Evolutionary conservation across 345 rosid genomes (phyloP), one percentile per base, ranked within the genome.

Genomic region (Syzygium aromaticum): DNA sequence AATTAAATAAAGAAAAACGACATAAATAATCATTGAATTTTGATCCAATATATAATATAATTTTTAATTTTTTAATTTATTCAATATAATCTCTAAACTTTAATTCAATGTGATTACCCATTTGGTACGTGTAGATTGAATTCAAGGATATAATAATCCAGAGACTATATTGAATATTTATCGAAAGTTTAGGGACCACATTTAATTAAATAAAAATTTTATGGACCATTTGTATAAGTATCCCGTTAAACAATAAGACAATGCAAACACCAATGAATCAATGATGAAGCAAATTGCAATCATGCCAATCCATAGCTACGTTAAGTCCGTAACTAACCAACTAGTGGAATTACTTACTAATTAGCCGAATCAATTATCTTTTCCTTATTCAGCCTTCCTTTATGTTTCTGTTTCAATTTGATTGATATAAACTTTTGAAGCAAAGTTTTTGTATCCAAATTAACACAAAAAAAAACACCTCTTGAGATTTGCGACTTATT

Each of bases 51-150:
- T 51, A 8, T 1, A 25, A 57, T 57, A 5, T 57, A 0, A 25
- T 57, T 0, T 25, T 57, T 57, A 57, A 25, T 0, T 11, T 25
- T 25, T 57, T 57, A 4, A 57, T 57, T 57, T 57, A 3, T 57
- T 25, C 25, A 10, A 57, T 57, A 0, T 11, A 3, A 4, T 57
- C 0, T 0, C 2, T 57, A 0, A 57, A 57, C 1, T 57, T 57
- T 57, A 57, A 4, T 57, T 57, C 3, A 2, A 57, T 57, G 11
- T 25, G 27, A 25, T 57, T 5, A 8, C 23, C 23, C 13, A 56
- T 23, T 56, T 0, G 0, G 0, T 23, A 23, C 5, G 9, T 56
- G 0, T 16, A 57, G 2, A 57, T 57, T 57, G 28, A 57, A 57
- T 57, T 57, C 27, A 25, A 1, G 3, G 5, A 57, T 25, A 25